phyloP scores from a whole-genome alignment of 2,329 filamentous ascomycete genomes.

The Apiospora rasikravindrae region DNA sequence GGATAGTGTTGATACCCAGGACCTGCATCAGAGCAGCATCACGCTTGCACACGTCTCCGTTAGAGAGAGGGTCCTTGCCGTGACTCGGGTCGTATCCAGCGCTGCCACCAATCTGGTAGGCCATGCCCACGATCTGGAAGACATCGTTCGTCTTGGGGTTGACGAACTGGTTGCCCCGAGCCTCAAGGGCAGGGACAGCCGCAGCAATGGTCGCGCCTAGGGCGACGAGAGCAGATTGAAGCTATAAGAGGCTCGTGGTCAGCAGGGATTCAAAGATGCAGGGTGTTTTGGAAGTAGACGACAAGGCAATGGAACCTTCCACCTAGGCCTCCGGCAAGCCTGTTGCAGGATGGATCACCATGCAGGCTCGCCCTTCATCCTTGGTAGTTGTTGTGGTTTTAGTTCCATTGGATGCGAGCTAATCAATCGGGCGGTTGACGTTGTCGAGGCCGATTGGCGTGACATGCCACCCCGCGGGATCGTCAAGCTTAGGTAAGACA shows the following conservation, averaged over 20 bases:
- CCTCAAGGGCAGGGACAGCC: constrained; percentile 62
- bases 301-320: background rate
- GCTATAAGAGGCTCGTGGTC: constrained; percentile 32
- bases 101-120: constrained; percentile 72
- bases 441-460: background rate
- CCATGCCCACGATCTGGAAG: constrained; percentile 71
- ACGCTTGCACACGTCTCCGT: constrained; percentile 62
- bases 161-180: constrained; percentile 64
- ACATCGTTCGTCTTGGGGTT: constrained; percentile 62
- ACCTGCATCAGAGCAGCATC: constrained; percentile 71
- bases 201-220: constrained; percentile 57
- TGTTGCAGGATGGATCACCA: background rate
- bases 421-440: background rate
- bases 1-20: constrained; percentile 69
- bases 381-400: constrained; percentile 13
- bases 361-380: background rate
- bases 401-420: background rate
- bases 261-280: background rate
- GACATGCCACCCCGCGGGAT: background rate
- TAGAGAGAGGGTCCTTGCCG: constrained; percentile 64
- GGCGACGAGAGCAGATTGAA: constrained; percentile 55
- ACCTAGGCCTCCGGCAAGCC: background rate
- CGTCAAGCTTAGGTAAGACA: background rate
- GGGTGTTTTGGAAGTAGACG: background rate
- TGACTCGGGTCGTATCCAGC: constrained; percentile 62